A percentile compares a stretch with the other conserved stretches of the same genome.
Conservation (phyloP, 495 filamentous ascomycete genomes). For the Letharia lupina region DNA sequence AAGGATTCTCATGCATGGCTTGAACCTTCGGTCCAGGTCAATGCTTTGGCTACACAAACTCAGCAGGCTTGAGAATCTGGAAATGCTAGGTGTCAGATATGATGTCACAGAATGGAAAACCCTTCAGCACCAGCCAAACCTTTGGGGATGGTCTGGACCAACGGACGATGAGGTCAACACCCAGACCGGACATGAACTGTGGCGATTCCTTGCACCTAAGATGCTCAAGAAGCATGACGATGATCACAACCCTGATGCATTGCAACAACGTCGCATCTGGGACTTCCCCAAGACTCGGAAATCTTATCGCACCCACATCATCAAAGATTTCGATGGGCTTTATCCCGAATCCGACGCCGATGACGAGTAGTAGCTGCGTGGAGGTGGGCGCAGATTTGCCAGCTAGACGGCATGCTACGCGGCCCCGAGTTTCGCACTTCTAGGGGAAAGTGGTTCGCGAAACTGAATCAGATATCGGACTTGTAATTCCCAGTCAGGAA, state of each 20-base stretch:
- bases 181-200: neutral
- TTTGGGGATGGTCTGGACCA: neutral
- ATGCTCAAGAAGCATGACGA: neutral
- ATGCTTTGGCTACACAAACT: slow-evolving; percentile 1
- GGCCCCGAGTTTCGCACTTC: too few species aligned
- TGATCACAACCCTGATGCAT: neutral
- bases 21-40: neutral
- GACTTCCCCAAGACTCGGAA: neutral
- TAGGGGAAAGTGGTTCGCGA: too few species aligned
- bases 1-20: neutral
- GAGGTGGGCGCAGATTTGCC: too few species aligned
- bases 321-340: neutral
- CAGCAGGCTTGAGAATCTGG: neutral
- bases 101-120: neutral
- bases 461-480: too few species aligned
- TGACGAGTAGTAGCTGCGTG: neutral
- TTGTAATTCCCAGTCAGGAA: too few species aligned
- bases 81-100: neutral
- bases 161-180: neutral
- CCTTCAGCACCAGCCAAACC: neutral
- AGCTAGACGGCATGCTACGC: too few species aligned
- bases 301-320: too few species aligned
- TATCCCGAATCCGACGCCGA: neutral
- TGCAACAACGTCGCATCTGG: neutral
- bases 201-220: neutral